Evolutionary conservation across 2,329 filamentous ascomycete genomes (phyloP).

Genomic region (Colletotrichum liaoningense): DNA sequence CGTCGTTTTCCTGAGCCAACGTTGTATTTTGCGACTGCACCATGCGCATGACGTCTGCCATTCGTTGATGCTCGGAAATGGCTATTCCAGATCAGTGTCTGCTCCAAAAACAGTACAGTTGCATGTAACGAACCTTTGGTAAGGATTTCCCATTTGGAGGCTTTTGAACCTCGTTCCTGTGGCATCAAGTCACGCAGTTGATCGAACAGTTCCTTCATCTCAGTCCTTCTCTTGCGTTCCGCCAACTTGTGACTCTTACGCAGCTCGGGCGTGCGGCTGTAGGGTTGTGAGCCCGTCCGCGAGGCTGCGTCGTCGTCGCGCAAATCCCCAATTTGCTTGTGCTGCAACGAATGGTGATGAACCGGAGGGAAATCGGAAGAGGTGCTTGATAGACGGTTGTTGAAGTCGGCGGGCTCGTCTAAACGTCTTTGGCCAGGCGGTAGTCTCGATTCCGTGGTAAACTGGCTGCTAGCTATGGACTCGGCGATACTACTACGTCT

Average conservation of each 20-base stretch:
- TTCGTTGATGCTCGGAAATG: slow-evolving; percentile 70
- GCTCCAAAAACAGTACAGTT: not conserved
- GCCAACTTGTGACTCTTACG: slow-evolving; percentile 88
- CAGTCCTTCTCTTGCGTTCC: slow-evolving; percentile 83
- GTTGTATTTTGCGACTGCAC: slow-evolving; percentile 58
- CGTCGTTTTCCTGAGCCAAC: slow-evolving; percentile 56
- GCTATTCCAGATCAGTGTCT: slow-evolving; percentile 52
- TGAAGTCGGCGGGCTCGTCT: slow-evolving; percentile 67
- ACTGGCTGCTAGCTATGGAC: slow-evolving; percentile 83
- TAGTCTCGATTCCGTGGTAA: slow-evolving; percentile 78
- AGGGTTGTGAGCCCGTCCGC: slow-evolving; percentile 73
- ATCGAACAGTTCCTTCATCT: slow-evolving; percentile 91
- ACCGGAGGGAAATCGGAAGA: slow-evolving; percentile 68
- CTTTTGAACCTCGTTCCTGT: slow-evolving; percentile 84
- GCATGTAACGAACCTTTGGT: slow-evolving; percentile 76
- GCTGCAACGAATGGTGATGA: slow-evolving; percentile 82
- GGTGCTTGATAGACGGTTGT: slow-evolving; percentile 58
- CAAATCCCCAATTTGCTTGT: slow-evolving; percentile 76
- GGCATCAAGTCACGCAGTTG: slow-evolving; percentile 82
- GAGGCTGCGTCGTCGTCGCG: slow-evolving; percentile 68
- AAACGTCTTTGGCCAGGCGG: slow-evolving; percentile 79
- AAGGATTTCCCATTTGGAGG: slow-evolving; percentile 90
- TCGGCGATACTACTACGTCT: slow-evolving; percentile 81
- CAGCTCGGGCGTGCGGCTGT: slow-evolving; percentile 84
- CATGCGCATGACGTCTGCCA: slow-evolving; percentile 59